Evolutionary conservation across 345 rosid genomes (phyloP), one percentile per base, ranked within the genome.

Genomic region (Murraya koenigii): DNA sequence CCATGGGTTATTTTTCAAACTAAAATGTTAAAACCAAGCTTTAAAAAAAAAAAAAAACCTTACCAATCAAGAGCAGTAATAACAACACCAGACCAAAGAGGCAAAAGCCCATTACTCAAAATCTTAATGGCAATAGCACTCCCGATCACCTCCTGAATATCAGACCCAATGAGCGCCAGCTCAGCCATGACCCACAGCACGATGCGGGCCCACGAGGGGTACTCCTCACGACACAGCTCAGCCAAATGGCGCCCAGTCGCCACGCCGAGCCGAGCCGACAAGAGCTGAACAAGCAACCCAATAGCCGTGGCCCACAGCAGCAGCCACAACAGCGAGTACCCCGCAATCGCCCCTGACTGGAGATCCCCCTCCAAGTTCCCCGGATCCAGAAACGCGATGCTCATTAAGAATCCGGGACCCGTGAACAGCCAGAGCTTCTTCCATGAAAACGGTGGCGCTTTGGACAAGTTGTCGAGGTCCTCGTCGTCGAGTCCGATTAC

Each of bases 331-430:
- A 95, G 83, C 30, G 98, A 93, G 86, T 95, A 95, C 0, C 99
- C 99, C 22, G 99, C 99, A 72, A 95, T 80, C 19, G 99, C 99
- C 0, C 98, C 99, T 5, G 98, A 86, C 82, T 95, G 98, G 32
- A 95, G 97, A 88, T 93, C 97, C 23, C 98, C 99, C 79, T 95
- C 99, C 69, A 95, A 79, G 81, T 95, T 95, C 20, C 99, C 98
- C 2, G 98, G 99, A 85, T 95, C 99, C 15, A 95, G 84, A 73
- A 95, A 95, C 11, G 98, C 99, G 41, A 95, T 95, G 80, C 97
- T 92, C 99, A 93, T 93, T 30, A 93, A 39, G 69, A 95, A 95
- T 1, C 99, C 99, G 1, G 99, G 99, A 4, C 98, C 99, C 0
- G 98, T 93, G 83, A 95, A 95, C 4, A 95, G 85, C 97, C 98